These are phyloP conservation scores for Gautieria morchelliformis DNA, from an alignment of 768 basidiomycete species.

Conservation along the genomic window DNA sequence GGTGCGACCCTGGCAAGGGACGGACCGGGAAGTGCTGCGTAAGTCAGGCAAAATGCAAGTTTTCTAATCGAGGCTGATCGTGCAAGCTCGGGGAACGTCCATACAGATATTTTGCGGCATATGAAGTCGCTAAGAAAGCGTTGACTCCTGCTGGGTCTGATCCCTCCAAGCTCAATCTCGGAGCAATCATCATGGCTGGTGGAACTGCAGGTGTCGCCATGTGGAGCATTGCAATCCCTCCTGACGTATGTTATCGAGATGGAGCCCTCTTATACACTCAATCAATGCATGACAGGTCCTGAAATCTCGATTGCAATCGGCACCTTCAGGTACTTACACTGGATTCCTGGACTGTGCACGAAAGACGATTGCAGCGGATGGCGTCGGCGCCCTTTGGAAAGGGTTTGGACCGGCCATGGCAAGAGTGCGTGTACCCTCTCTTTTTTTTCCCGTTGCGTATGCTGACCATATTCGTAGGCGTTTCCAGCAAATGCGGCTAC, in stretches of 20 bases:
- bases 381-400: slow-evolving; percentile 84
- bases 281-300: slow-evolving; percentile 49
- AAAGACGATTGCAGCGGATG: slow-evolving; percentile 87
- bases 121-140: slow-evolving; percentile 85
- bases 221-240: slow-evolving; percentile 97
- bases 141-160: slow-evolving; percentile 75
- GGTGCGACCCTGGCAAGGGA: slow-evolving; percentile 91
- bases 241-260: slow-evolving; percentile 61
- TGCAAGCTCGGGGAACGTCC: slow-evolving; percentile 3
- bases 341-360: slow-evolving; percentile 87
- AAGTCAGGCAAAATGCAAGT: slow-evolving; percentile 24
- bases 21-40: slow-evolving; percentile 95
- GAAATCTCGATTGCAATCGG: slow-evolving; percentile 93
- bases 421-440: slow-evolving; percentile 39
- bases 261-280: background rate
- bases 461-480: slow-evolving; percentile 39
- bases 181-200: slow-evolving; percentile 83
- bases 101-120: slow-evolving; percentile 88
- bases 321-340: slow-evolving; percentile 94
- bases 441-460: background rate
- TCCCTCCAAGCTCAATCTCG: slow-evolving; percentile 73
- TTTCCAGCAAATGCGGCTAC: slow-evolving; percentile 97
- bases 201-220: slow-evolving; percentile 94
- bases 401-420: slow-evolving; percentile 98
- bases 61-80: slow-evolving; percentile 1